These are phyloP conservation scores for Stylosanthes scabra DNA, from an alignment of 331 rosid genomes.

Conservation along the genomic window DNA sequence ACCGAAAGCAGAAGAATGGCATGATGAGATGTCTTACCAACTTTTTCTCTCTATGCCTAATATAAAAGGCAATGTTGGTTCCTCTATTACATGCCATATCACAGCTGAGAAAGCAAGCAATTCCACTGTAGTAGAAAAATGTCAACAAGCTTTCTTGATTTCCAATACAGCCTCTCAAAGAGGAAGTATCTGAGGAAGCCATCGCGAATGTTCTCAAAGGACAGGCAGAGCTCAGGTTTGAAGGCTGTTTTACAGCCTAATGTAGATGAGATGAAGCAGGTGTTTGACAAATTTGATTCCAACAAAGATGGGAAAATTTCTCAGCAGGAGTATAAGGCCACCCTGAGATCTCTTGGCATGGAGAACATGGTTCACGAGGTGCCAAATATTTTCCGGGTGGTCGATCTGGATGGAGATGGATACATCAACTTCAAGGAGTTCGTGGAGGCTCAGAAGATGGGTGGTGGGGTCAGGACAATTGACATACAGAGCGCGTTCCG, in stretches of 20 bases:
- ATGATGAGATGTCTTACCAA: not conserved
- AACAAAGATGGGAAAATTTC: constrained; percentile 83
- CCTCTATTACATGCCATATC: not conserved
- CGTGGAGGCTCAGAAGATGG: constrained; percentile 71
- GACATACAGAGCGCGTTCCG: constrained; percentile 73
- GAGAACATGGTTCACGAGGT: constrained; percentile 57
- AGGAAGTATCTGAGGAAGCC: constrained; percentile 67
- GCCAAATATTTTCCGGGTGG: constrained; percentile 65
- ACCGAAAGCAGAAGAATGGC: constrained; percentile 23
- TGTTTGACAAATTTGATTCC: constrained; percentile 76
- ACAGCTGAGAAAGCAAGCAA: constrained; percentile 36
- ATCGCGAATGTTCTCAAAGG: constrained; percentile 50
- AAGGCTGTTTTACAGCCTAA: constrained; percentile 58
- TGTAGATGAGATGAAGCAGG: constrained; percentile 72
- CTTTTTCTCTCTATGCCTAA: constrained; percentile 4
- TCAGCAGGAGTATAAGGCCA: constrained; percentile 70
- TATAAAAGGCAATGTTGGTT: constrained; percentile 22
- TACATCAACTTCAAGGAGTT: constrained; percentile 76
- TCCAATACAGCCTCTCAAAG: constrained; percentile 75
- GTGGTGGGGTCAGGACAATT: constrained; percentile 61
- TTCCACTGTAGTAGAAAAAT: no score
- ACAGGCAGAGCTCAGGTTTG: constrained; percentile 62
- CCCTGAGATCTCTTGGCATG: constrained; percentile 66
- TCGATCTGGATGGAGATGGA: constrained; percentile 82
- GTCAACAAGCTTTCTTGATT: constrained; percentile 69